These are phyloP conservation scores for Musa troglodytarum DNA, from an alignment of 176 grass and related monocot species.

Conservation along the genomic window DNA sequence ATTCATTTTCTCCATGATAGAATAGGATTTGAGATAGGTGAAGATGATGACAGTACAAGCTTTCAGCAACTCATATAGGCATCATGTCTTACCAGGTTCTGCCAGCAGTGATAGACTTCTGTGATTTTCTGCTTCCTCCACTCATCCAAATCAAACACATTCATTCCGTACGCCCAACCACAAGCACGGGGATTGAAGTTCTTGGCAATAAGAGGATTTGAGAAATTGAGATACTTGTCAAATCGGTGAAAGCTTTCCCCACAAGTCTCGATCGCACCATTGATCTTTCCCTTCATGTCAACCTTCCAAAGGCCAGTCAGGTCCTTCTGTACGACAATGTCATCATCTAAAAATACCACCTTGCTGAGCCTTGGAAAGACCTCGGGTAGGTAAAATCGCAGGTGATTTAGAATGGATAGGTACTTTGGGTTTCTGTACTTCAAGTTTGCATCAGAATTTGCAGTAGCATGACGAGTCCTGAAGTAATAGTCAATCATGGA, in stretches of 20 bases:
- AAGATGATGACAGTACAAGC: no score
- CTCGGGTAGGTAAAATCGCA: conserved; percentile 78
- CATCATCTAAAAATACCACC: conserved; percentile 82
- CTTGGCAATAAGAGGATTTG: conserved; percentile 66
- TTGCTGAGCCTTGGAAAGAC: conserved; percentile 76
- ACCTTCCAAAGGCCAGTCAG: conserved; percentile 71
- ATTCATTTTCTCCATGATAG: no score
- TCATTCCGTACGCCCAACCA: conserved; percentile 93
- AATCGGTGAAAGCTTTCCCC: conserved; percentile 77
- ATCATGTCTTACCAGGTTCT: conserved; percentile 53
- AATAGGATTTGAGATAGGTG: no score
- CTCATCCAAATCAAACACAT: conserved; percentile 79
- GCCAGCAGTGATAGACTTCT: conserved; percentile 62
- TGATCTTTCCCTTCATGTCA: conserved; percentile 66
- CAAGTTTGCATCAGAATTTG: conserved; percentile 55
- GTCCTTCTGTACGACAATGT: conserved; percentile 82
- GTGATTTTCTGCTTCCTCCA: conserved; percentile 82
- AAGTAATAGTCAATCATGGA: conserved; percentile 93
- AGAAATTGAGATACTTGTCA: conserved; percentile 79
- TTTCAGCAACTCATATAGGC: no score
- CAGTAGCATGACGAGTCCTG: conserved; percentile 26
- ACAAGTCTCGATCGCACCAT: conserved; percentile 79
- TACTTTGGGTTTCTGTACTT: conserved; percentile 94
- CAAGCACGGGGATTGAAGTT: conserved; percentile 69
- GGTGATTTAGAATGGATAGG: conserved; percentile 74